These are phyloP conservation scores for Suillus subluteus DNA, from an alignment of 768 basidiomycete species.

Conservation along the genomic window DNA sequence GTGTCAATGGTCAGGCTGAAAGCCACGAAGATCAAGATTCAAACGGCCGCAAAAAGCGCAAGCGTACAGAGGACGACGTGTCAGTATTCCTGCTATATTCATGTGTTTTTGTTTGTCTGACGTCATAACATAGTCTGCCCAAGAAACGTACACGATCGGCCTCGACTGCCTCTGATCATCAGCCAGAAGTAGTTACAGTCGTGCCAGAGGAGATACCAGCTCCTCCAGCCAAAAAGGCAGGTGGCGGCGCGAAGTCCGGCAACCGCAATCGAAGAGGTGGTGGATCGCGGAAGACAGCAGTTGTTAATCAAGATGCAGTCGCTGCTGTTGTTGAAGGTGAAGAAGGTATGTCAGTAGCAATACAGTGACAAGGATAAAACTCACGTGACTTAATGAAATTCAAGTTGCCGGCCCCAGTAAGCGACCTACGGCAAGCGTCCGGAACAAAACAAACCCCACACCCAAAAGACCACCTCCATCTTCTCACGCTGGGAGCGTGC, in stretches of 20 bases:
- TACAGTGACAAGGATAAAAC: conserved; percentile 25
- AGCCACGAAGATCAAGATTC: conserved; percentile 53
- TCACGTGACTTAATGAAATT: conserved; percentile 40
- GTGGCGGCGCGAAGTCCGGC: conserved; percentile 25
- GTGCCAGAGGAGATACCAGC: conserved; percentile 45
- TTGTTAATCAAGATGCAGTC: conserved; percentile 26
- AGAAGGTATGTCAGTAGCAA: conserved; percentile 51
- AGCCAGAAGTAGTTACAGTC: conserved; percentile 41
- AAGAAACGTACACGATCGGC: conserved; percentile 80
- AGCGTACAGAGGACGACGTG: conserved; percentile 75
- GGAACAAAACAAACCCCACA: conserved; percentile 34
- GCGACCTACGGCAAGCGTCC: conserved; percentile 45
- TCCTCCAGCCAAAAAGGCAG: conserved; percentile 32
- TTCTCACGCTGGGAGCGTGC: conserved; percentile 35
- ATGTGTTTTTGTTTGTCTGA: conserved; percentile 16
- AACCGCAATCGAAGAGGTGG: conserved; percentile 34
- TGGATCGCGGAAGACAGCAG: conserved; percentile 31
- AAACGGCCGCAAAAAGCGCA: conserved; percentile 67
- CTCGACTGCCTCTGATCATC: conserved; percentile 68
- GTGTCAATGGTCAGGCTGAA: conserved; percentile 44
- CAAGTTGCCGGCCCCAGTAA: conserved; percentile 39
- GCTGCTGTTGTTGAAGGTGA: conserved; percentile 53
- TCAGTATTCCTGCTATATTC: conserved; percentile 39
- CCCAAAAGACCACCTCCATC: conserved; percentile 36
- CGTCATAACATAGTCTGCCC: conserved; percentile 39